Conservation (phyloP, 2,329 filamentous ascomycete genomes). For the Pezicula rhizophila region DNA sequence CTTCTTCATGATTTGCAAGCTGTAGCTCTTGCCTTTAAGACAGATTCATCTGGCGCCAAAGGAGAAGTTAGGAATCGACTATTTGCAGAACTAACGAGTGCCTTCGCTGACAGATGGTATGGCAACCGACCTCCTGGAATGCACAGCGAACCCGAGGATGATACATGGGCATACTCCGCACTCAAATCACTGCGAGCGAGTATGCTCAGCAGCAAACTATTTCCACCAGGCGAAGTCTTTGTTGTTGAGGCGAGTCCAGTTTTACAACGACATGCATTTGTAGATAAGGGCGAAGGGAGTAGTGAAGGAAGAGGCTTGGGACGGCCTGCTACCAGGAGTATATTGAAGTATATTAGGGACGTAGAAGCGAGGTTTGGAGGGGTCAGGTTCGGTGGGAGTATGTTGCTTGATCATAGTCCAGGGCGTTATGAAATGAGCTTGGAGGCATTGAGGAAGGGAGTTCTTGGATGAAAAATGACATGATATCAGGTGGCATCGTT, state of each 20-base stretch:
- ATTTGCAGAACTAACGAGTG: slow-evolving; percentile 58
- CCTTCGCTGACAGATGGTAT: slow-evolving; percentile 57
- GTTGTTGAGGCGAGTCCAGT: slow-evolving; percentile 63
- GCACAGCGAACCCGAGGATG: slow-evolving; percentile 44
- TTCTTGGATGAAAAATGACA: slow-evolving; percentile 14
- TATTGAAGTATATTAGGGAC: slow-evolving; percentile 65
- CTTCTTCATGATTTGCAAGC: slow-evolving; percentile 70
- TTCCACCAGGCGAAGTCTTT: slow-evolving; percentile 74
- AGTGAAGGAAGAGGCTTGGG: slow-evolving; percentile 42
- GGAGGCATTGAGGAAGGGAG: slow-evolving; percentile 47
- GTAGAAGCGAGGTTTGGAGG: slow-evolving; percentile 67
- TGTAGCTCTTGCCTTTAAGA: slow-evolving; percentile 66
- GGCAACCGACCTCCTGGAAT: slow-evolving; percentile 31
- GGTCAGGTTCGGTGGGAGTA: slow-evolving; percentile 63
- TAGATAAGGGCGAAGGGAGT: slow-evolving; percentile 25
- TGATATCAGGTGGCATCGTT: too few species aligned
- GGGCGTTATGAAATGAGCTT: slow-evolving; percentile 67
- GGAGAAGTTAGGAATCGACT: slow-evolving; percentile 60
- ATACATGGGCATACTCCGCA: slow-evolving; percentile 62
- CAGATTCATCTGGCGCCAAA: slow-evolving; percentile 61
- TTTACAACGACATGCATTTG: slow-evolving; percentile 61
- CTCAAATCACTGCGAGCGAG: slow-evolving; percentile 59
- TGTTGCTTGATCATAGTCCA: slow-evolving; percentile 72
- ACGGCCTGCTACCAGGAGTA: slow-evolving; percentile 59
- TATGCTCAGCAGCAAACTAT: slow-evolving; percentile 64